Base-by-base conservation (phyloP, 208 protist species). In the Acanthamoeba triangularis region DNA sequence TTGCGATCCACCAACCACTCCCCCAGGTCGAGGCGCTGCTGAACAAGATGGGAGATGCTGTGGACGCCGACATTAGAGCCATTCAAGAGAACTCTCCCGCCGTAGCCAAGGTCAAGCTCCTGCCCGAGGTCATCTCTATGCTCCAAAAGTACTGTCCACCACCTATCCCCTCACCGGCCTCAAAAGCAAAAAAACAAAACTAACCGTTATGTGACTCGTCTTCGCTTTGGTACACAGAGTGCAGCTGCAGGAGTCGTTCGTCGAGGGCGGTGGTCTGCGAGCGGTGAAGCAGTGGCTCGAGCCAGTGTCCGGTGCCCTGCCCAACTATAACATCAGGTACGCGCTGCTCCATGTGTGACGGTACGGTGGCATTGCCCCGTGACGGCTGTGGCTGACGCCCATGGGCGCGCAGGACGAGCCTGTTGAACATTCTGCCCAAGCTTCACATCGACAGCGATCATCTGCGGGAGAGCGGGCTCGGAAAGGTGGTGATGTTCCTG, bases 21-120 rank as follows among this genome's bases (percentile, higher is more conserved):
- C 49, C n/a, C 11, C 69, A 78, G 30, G 37, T 82, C 74, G 88
- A 69, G 8, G 35, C 88, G 8, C 49, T 80, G 7, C 1, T 93
- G 25, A 33, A 78, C 54, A 93, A 93, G 88, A 93, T 93, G 88
- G 88, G 18, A 0, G 88, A 93, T 23, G 88, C 88, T 41, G 88
- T 52, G 10, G 65, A 80, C 14, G 61, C 41, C 37, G 88, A 93
- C 44, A 33, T 93, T 16, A 41, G 30, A 25, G 88, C 88, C 44
- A 74, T 54, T 61, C 18, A 54, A 25, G 44, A 93, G 44, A 41
- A 41, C 11, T 33, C n/a, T 8, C 54, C 65, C 28, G 88, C 88
- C 11, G 11, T 93, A 13, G 88, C 61, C 88, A 93, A 93, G 49
- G 18, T 93, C 61, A 93, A 80, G 28, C 59, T 93, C 18, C 88